A percentile compares a stretch with the other conserved stretches of the same genome.
phyloP scores from a whole-genome alignment of 305 asterid genomes.

The Fraxinus greggii region DNA sequence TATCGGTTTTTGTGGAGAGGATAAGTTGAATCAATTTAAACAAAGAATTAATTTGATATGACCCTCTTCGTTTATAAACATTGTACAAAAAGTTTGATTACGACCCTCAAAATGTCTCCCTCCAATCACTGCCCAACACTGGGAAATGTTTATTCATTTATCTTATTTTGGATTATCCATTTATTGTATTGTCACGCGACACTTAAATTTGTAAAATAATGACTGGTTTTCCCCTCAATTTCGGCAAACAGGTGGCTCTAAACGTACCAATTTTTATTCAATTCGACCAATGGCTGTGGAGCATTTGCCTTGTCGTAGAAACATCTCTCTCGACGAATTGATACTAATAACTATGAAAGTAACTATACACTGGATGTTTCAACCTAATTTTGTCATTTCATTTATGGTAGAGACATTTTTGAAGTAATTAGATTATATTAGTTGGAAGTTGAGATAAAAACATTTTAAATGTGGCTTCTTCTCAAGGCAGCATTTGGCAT shows the following conservation, averaged over 20 bases:
- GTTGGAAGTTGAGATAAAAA: neutral
- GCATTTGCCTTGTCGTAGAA: neutral
- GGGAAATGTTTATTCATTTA: neutral
- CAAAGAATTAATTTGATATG: neutral
- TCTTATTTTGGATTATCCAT: neutral
- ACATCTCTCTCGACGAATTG: neutral
- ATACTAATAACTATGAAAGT: neutral
- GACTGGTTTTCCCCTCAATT: neutral
- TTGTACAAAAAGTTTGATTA: neutral
- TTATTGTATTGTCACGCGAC: neutral
- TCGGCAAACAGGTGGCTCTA: neutral
- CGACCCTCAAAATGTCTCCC: neutral
- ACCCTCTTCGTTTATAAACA: neutral
- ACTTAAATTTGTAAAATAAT: neutral
- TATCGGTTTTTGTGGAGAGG: neutral
- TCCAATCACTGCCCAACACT: neutral
- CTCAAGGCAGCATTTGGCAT: neutral
- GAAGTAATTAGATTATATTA: neutral
- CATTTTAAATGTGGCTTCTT: neutral
- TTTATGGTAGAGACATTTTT: neutral
- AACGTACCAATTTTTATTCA: neutral
- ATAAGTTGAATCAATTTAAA: neutral
- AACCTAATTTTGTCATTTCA: neutral
- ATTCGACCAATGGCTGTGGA: slow-evolving; percentile 1
- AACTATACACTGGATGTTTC: neutral